Conservation (phyloP, 208 protist species). For the Leishmania major region DNA sequence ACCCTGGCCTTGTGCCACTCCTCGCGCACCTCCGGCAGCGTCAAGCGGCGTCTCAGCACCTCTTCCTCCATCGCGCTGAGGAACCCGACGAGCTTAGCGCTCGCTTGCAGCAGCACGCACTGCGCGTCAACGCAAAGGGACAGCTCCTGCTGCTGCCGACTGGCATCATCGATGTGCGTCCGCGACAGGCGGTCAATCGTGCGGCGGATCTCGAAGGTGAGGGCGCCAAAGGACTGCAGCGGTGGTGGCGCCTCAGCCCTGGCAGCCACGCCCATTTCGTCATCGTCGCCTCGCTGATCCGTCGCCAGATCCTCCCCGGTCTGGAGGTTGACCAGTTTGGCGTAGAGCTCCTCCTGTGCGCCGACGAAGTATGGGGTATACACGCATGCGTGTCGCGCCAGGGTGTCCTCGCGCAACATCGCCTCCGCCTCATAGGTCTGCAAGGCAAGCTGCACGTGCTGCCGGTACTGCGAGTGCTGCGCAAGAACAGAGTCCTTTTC, state of each 20-base stretch:
- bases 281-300: neutral
- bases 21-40: slow-evolving; percentile 58
- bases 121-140: slow-evolving; percentile 42
- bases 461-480: slow-evolving; percentile 80
- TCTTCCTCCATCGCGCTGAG: slow-evolving; percentile 60
- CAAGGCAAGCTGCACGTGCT: slow-evolving; percentile 68
- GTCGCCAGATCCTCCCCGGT: slow-evolving; percentile 8
- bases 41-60: slow-evolving; percentile 32
- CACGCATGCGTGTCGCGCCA: slow-evolving; percentile 59
- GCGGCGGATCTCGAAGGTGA: slow-evolving; percentile 35
- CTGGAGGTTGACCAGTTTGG: slow-evolving; percentile 28
- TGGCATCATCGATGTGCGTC: slow-evolving; percentile 52
- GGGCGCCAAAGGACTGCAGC: slow-evolving; percentile 33
- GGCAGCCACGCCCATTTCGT: neutral
- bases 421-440: slow-evolving; percentile 39
- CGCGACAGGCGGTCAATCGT: slow-evolving; percentile 38
- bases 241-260: neutral
- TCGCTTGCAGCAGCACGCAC: slow-evolving; percentile 29
- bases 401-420: slow-evolving; percentile 48
- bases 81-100: slow-evolving; percentile 49
- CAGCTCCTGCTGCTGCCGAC: slow-evolving; percentile 34
- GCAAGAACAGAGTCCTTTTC: slow-evolving; percentile 68
- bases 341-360: slow-evolving; percentile 27
- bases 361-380: slow-evolving; percentile 48
- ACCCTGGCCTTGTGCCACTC: slow-evolving; percentile 59